phyloP scores from a whole-genome alignment of 768 basidiomycete species.

The Mycena capillaripes region DNA sequence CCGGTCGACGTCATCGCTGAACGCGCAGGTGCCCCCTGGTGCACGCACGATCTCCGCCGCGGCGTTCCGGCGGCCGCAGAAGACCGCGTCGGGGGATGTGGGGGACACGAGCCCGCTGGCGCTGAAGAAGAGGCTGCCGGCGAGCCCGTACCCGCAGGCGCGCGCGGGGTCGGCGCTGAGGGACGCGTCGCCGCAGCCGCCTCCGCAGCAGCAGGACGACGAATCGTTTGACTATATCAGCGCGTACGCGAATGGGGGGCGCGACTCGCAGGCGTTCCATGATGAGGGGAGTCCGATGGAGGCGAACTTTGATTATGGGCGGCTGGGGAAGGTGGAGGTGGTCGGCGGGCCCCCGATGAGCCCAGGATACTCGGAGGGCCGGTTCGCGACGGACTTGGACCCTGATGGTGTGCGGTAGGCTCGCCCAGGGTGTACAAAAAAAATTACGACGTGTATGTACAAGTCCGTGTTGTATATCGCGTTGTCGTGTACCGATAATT shows the following conservation, averaged over 20 bases:
- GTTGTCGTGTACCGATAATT: neutral
- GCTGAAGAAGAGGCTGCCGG: conserved; percentile 64
- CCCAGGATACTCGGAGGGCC: conserved; percentile 29
- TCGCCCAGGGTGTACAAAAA: neutral
- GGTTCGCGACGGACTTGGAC: conserved; percentile 28
- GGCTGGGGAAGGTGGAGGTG: conserved; percentile 34
- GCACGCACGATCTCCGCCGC: conserved; percentile 81
- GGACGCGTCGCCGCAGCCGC: conserved; percentile 21
- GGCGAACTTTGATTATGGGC: conserved; percentile 35
- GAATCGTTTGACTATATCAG: conserved; percentile 71
- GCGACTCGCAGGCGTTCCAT: conserved; percentile 35
- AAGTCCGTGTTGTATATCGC: neutral
- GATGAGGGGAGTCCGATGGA: conserved; percentile 32
- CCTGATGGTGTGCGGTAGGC: conserved; percentile 28
- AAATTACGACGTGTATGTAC: conserved; percentile 8
- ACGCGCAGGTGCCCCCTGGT: conserved; percentile 48
- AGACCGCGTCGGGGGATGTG: conserved; percentile 44
- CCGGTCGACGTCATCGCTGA: conserved; percentile 51
- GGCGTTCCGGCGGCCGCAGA: conserved; percentile 73
- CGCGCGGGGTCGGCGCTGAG: conserved; percentile 19
- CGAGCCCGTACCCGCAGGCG: conserved; percentile 56
- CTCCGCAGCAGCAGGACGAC: conserved; percentile 48
- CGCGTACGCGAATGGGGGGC: conserved; percentile 58
- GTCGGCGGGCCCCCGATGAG: conserved; percentile 30
- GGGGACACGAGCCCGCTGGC: conserved; percentile 64